A percentile compares a stretch with the other conserved stretches of the same genome.
Evolutionary conservation across 2,329 filamentous ascomycete genomes (phyloP).

Genomic region (Apiospora pterosperma): DNA sequence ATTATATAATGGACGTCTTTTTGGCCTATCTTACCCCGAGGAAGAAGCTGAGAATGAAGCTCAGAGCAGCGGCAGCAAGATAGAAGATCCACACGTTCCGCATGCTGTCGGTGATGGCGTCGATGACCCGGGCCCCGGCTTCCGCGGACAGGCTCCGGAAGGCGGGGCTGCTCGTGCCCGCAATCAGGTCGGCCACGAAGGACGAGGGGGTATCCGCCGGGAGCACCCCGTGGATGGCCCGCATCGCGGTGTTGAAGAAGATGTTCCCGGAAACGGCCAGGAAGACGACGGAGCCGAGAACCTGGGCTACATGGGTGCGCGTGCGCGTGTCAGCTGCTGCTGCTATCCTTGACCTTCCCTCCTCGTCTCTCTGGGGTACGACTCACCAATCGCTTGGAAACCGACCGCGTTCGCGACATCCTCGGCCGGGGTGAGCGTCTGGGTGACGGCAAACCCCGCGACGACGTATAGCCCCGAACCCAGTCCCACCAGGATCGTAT

Average conservation of each 20-base stretch:
- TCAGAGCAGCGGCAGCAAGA: slow-evolving; percentile 6
- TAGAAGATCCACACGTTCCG: slow-evolving; percentile 10
- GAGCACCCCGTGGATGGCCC: slow-evolving; percentile 2
- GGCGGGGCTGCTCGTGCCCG: slow-evolving; percentile 10
- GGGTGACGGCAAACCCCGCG: slow-evolving; percentile 32
- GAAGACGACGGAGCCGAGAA: slow-evolving; percentile 27
- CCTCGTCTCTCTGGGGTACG: too few relatives aligned
- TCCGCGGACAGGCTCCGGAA: slow-evolving; percentile 4
- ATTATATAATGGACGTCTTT: background rate
- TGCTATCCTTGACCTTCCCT: background rate
- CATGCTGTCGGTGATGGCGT: slow-evolving; percentile 9
- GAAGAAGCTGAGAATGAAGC: slow-evolving; percentile 9
- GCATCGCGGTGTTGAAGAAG: slow-evolving; percentile 25
- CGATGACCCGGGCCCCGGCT: background rate
- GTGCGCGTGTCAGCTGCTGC: background rate
- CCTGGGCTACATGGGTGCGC: slow-evolving; percentile 14
- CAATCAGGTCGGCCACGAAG: slow-evolving; percentile 7
- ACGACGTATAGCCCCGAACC: slow-evolving; percentile 35
- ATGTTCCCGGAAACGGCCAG: slow-evolving; percentile 28
- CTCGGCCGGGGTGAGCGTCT: slow-evolving; percentile 26
- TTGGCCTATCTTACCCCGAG: background rate
- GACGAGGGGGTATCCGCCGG: background rate
- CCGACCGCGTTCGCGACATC: slow-evolving; percentile 30
- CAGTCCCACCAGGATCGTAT: slow-evolving; percentile 34
- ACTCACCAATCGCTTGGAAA: slow-evolving; percentile 28